Conservation (phyloP, 2,329 filamentous ascomycete genomes). For the Monosporascus sp. region DNA sequence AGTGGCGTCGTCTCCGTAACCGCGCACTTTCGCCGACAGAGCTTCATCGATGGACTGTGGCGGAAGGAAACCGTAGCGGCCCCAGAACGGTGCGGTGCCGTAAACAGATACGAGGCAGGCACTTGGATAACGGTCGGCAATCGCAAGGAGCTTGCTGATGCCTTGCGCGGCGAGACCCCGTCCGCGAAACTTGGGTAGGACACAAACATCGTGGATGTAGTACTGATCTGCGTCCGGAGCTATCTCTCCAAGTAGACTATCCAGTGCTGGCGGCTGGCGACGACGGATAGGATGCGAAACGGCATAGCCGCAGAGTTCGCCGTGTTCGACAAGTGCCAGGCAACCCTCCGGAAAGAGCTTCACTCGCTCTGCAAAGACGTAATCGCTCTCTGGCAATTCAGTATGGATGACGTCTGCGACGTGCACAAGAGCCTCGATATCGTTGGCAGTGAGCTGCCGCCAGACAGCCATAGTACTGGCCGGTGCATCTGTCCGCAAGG, state of each 20-base stretch:
- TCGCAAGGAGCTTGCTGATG: constrained; percentile 17
- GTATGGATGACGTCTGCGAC: constrained; percentile 26
- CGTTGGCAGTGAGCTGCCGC: constrained; percentile 19
- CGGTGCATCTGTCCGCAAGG: no score
- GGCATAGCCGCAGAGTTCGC: constrained; percentile 27
- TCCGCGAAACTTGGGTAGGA: constrained; percentile 24
- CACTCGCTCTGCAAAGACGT: constrained; percentile 28
- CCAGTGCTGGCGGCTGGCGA: constrained; percentile 24
- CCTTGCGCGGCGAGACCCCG: constrained; percentile 19
- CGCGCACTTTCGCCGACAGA: constrained; percentile 24
- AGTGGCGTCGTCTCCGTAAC: constrained; percentile 28
- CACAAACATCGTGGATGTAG: constrained; percentile 33
- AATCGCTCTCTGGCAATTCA: constrained; percentile 25
- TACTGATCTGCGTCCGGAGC: constrained; percentile 27
- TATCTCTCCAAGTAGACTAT: constrained; percentile 25
- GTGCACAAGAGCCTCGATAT: constrained; percentile 21
- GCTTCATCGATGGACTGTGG: constrained; percentile 12
- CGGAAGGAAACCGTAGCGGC: constrained; percentile 25
- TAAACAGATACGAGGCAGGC: constrained; percentile 32
- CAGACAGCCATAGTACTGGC: constrained; percentile 13
- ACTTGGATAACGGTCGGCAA: constrained; percentile 20
- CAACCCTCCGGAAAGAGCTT: constrained; percentile 30
- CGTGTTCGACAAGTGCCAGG: constrained; percentile 20
- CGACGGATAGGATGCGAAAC: constrained; percentile 32
- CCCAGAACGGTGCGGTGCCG: constrained; percentile 28